A percentile compares a stretch with the other conserved stretches of the same genome.
Evolutionary conservation across 2,329 filamentous ascomycete genomes (phyloP).

Genomic region (Teratosphaeria destructans): DNA sequence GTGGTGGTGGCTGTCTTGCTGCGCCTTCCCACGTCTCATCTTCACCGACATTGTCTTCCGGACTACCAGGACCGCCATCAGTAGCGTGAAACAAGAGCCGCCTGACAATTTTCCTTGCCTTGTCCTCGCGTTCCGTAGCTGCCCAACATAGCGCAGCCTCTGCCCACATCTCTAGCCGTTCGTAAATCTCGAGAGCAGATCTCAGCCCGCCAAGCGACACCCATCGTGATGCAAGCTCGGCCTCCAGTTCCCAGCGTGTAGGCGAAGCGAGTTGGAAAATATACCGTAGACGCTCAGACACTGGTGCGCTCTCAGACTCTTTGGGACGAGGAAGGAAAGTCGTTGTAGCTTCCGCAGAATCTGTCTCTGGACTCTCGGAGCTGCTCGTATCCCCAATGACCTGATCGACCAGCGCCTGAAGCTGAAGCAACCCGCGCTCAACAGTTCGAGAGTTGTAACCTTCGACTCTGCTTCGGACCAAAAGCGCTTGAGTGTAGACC

Average conservation of each 20-base stretch:
- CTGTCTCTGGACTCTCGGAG: slow-evolving; percentile 6
- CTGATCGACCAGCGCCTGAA: slow-evolving; percentile 92
- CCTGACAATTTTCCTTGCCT: slow-evolving; percentile 65
- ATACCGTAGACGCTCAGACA: slow-evolving; percentile 66
- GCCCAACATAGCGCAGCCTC: slow-evolving; percentile 88
- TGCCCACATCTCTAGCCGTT: slow-evolving; percentile 84
- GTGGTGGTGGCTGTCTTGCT: slow-evolving; percentile 58
- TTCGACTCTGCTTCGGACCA: slow-evolving; percentile 85
- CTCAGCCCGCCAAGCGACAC: slow-evolving; percentile 74
- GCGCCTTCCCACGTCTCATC: slow-evolving; percentile 52
- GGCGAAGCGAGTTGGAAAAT: slow-evolving; percentile 76
- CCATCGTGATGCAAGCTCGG: slow-evolving; percentile 90
- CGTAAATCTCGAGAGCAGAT: slow-evolving; percentile 91
- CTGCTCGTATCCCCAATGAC: slow-evolving; percentile 73
- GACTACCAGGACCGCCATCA: slow-evolving; percentile 27
- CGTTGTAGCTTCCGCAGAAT: slow-evolving; percentile 35
- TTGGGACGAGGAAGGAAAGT: slow-evolving; percentile 74
- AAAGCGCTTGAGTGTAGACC: slow-evolving; percentile 84
- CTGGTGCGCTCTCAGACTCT: slow-evolving; percentile 65
- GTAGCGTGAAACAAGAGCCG: slow-evolving; percentile 67
- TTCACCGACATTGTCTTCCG: slow-evolving; percentile 25
- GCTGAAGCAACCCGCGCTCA: slow-evolving; percentile 79
- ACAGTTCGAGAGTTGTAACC: slow-evolving; percentile 76
- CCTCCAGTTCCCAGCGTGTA: slow-evolving; percentile 85
- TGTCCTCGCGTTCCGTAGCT: slow-evolving; percentile 67